phyloP scores from a whole-genome alignment of 495 filamentous ascomycete genomes.

The Tirmania nivea region DNA sequence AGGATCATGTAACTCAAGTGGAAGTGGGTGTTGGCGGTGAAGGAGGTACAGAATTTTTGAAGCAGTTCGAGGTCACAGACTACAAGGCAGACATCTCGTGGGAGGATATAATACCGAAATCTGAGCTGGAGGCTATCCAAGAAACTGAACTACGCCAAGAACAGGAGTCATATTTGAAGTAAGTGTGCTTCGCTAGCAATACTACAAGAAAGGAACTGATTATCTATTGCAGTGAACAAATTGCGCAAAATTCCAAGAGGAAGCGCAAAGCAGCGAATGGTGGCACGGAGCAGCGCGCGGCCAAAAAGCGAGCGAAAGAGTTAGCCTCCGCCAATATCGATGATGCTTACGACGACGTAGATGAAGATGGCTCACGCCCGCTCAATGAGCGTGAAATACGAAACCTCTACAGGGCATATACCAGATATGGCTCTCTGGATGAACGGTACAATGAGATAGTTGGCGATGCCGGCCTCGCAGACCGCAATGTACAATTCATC shows the following conservation, averaged over 20 bases:
- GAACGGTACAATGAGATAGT: conserved; percentile 70
- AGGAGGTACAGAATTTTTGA: conserved; percentile 80
- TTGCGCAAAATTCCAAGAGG: conserved; percentile 69
- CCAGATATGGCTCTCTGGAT: conserved; percentile 70
- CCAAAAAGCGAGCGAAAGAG: conserved; percentile 70
- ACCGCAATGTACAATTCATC: conserved; percentile 57
- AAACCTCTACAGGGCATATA: conserved; percentile 66
- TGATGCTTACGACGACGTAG: conserved; percentile 28
- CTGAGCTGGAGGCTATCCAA: conserved; percentile 69
- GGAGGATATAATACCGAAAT: conserved; percentile 95
- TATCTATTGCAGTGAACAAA: conserved; percentile 48
- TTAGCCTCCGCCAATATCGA: conserved; percentile 38
- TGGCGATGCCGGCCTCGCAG: conserved; percentile 57
- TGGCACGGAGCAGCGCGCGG: conserved; percentile 66
- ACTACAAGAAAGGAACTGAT: conserved; percentile 30
- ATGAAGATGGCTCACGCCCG: conserved; percentile 55
- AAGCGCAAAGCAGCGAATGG: conserved; percentile 48
- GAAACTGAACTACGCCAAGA: conserved; percentile 46
- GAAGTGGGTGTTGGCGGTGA: conserved; percentile 74
- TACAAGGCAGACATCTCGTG: conserved; percentile 72
- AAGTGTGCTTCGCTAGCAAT: conserved; percentile 1
- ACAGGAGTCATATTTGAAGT: conserved; percentile 23
- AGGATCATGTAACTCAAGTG: conserved; percentile 83
- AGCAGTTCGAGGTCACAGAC: conserved; percentile 37
- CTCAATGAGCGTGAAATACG: conserved; percentile 79